Evolutionary conservation across 139 green algal genomes (phyloP).

Genomic region (Chlamydomonas incerta): DNA sequence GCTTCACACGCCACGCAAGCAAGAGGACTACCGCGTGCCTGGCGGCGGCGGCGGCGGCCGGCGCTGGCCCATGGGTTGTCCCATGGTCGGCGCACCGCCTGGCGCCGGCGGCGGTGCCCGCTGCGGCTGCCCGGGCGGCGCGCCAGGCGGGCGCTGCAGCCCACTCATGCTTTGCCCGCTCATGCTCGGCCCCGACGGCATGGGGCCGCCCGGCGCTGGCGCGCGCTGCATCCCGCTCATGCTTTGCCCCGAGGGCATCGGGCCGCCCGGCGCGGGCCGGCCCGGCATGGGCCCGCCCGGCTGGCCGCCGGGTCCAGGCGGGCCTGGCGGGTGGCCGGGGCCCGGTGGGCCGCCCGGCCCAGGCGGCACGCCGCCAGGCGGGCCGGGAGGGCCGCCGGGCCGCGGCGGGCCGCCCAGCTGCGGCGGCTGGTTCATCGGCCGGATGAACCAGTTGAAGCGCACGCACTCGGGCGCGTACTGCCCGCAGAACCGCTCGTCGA

Average conservation of each 20-base stretch:
- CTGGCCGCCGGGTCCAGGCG: neutral
- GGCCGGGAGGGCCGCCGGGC: neutral
- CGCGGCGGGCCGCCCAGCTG: neutral
- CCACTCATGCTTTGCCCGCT: constrained; percentile 10
- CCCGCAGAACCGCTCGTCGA: constrained; percentile 44
- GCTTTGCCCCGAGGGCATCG: neutral
- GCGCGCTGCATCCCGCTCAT: no score
- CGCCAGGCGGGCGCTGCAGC: neutral
- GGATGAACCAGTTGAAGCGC: constrained; percentile 40
- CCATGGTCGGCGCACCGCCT: constrained; percentile 11
- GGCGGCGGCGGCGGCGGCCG: constrained; percentile 27
- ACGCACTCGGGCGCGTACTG: constrained; percentile 46
- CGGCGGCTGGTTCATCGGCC: neutral
- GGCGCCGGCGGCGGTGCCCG: neutral
- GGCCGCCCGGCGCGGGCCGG: neutral
- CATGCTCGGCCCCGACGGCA: neutral
- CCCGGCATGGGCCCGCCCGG: neutral
- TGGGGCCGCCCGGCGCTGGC: neutral
- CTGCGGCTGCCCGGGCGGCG: neutral
- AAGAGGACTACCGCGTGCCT: neutral
- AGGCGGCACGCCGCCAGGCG: neutral
- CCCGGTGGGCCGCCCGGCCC: neutral
- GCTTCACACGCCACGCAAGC: no score
- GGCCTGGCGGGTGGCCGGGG: neutral
- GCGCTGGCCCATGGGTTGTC: constrained; percentile 31